Base-by-base conservation (phyloP, 2,329 filamentous ascomycete species). In the Bipolaris zeicola region DNA sequence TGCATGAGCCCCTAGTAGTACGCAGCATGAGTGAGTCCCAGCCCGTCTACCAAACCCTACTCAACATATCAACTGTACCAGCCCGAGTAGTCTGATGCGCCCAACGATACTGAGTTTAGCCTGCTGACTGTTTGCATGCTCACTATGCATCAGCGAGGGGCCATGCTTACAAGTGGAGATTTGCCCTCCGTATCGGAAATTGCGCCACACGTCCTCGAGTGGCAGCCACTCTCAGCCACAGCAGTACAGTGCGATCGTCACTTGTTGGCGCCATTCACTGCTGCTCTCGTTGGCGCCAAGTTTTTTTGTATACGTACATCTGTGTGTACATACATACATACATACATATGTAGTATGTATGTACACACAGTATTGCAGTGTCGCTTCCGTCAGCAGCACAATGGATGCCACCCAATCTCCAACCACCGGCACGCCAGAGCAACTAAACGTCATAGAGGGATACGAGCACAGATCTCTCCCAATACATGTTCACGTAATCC, bases 121-220 rank as follows among this genome's bases (percentile, higher is more conserved):
- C 14, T 13, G 38, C 11, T 41, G 20, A 24, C 38, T 22, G 6
- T 14, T 14, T 11, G 38, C 20, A 41, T 36, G 1, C 28, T 31
- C 28, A 31, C 28, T 42, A 41, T 24, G 18, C 38, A 20, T 41
- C 11, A n/a, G 31, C 33, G 13, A 24, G 16, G 31, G 33, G 24
- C 20, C 28, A 18, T 43, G 20, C 39, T 28, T 24, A 22, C 6
- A 26, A n/a, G 42, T 16, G 42, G n/a, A 33, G 10, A 14, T 45
- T 47, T 20, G 18, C 31, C 33, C 33, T 22, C n/a, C 18, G 26
- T 20, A 28, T 48, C 8, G 22, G 34, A 37, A 33, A 36, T 43
- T 50, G 46, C 52, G 49, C 52, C 52, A 49, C 48, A 49, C 39
- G 46, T 31, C 47, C 14, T 18, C 13, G 16, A 18, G 14, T 31